A percentile compares a stretch with the other conserved stretches of the same genome.
These are phyloP conservation scores for Amanita rimosa DNA, from an alignment of 768 basidiomycete genomes.

Conservation along the genomic window DNA sequence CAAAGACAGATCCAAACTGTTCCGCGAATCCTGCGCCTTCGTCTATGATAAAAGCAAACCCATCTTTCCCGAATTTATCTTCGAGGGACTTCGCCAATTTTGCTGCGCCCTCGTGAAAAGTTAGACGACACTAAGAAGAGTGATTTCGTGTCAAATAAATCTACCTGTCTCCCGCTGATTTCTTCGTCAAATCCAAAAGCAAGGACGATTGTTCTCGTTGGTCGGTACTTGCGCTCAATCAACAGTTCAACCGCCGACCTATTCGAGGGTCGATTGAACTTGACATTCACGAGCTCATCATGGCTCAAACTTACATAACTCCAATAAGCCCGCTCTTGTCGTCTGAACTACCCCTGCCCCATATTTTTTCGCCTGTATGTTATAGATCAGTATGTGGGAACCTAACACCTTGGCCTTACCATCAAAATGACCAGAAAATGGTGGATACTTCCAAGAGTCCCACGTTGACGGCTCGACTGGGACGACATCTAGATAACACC, in stretches of 20 bases:
- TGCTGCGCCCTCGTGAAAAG: constrained; percentile 39
- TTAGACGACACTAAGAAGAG: background rate
- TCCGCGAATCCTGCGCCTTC: constrained; percentile 69
- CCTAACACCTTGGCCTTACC: constrained; percentile 16
- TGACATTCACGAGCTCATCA: background rate
- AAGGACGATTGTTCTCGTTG: constrained; percentile 49
- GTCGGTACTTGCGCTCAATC: constrained; percentile 39
- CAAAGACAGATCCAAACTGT: constrained; percentile 41
- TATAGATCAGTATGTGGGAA: background rate
- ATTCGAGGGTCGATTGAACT: background rate
- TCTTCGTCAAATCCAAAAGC: constrained; percentile 76
- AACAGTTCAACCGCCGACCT: constrained; percentile 11
- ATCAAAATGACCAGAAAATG: constrained; percentile 48
- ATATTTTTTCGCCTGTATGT: constrained; percentile 25
- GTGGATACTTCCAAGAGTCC: constrained; percentile 42
- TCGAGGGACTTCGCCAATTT: constrained; percentile 36
- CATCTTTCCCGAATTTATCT: constrained; percentile 54
- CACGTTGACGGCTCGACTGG: constrained; percentile 42
- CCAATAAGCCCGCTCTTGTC: constrained; percentile 27
- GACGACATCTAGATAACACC: constrained; percentile 37
- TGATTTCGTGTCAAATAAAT: constrained; percentile 4
- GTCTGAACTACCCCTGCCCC: constrained; percentile 40
- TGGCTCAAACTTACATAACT: constrained; percentile 14
- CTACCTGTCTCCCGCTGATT: constrained; percentile 36
- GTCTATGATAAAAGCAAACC: constrained; percentile 73